These are phyloP conservation scores for Aspergillus novoparasiticus DNA, from an alignment of 2,329 filamentous ascomycete species.

Conservation along the genomic window DNA sequence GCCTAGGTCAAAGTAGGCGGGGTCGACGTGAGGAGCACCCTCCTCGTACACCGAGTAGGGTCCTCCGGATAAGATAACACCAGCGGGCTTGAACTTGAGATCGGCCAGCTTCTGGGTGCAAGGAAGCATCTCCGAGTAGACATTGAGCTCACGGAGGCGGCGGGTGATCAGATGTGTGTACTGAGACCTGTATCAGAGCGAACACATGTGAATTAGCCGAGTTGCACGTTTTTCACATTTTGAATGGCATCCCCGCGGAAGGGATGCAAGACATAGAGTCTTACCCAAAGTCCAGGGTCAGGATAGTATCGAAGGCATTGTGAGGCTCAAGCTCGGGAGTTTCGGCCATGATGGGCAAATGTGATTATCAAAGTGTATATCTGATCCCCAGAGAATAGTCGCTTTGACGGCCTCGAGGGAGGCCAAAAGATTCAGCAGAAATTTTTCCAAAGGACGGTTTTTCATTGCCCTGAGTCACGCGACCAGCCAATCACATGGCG, in stretches of 20 bases:
- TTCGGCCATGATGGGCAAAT: not conserved
- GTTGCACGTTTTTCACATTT: slow-evolving; percentile 8
- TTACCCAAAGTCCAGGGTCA: slow-evolving; percentile 69
- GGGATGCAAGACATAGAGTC: slow-evolving; percentile 8
- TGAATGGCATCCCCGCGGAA: not conserved
- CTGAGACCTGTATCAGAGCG: slow-evolving; percentile 51
- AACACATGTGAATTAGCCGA: slow-evolving; percentile 18
- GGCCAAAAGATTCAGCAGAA: slow-evolving; percentile 5
- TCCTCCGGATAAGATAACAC: slow-evolving; percentile 59
- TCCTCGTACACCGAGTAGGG: slow-evolving; percentile 80
- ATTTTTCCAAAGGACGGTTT: slow-evolving; percentile 1
- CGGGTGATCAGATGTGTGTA: slow-evolving; percentile 73
- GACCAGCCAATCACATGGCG: not conserved
- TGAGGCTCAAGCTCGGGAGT: slow-evolving; percentile 1
- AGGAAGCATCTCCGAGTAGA: slow-evolving; percentile 86
- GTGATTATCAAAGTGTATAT: not conserved
- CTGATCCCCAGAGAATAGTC: slow-evolving; percentile 3
- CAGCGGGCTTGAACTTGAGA: slow-evolving; percentile 76
- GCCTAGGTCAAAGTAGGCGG: slow-evolving; percentile 74
- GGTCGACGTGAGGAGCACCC: slow-evolving; percentile 77
- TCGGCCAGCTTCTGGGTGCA: slow-evolving; percentile 81
- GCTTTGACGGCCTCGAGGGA: slow-evolving; percentile 2
- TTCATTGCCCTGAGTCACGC: slow-evolving; percentile 1
- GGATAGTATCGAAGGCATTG: slow-evolving; percentile 62
- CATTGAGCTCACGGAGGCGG: slow-evolving; percentile 72